Percentiles rank a stretch among this genome's conserved stretches.
Conservation (phyloP, 768 basidiomycete species). For the Sistotremastrum suecicum region DNA sequence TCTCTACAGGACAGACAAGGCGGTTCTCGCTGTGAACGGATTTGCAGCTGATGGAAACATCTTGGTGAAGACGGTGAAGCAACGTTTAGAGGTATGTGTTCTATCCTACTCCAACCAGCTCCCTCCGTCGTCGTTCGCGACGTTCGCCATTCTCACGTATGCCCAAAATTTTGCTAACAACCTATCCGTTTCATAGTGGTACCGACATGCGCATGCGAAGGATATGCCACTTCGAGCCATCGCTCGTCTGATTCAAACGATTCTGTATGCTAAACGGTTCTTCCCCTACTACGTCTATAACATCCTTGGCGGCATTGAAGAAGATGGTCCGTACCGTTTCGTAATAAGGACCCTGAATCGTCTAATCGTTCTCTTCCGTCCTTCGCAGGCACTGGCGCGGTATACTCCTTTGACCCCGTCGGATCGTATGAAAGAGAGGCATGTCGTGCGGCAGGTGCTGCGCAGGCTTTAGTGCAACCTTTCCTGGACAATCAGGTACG, state of each 20-base stretch:
- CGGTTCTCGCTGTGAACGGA: conserved; percentile 89
- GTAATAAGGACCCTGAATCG: no score
- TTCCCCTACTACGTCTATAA: conserved; percentile 99
- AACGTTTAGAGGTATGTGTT: conserved; percentile 75
- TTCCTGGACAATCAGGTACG: conserved; percentile 97
- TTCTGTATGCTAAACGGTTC: conserved; percentile 91
- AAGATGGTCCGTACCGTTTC: conserved; percentile 57
- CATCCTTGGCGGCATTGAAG: conserved; percentile 91
- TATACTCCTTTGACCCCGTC: conserved; percentile 99
- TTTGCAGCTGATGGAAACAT: conserved; percentile 96
- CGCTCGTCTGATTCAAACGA: conserved; percentile 95
- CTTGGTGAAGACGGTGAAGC: conserved; percentile 93
- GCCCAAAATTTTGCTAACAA: not conserved
- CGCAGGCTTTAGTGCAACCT: conserved; percentile 88
- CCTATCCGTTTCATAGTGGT: conserved; percentile 52
- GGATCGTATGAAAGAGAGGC: conserved; percentile 96
- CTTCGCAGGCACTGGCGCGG: conserved; percentile 72
- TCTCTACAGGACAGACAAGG: conserved; percentile 66
- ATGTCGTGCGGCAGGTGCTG: conserved; percentile 92
- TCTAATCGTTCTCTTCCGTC: conserved; percentile 5
- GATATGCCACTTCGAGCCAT: conserved; percentile 95
- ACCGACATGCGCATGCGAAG: conserved; percentile 91
- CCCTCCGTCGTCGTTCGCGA: not conserved
- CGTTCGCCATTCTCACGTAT: not conserved
- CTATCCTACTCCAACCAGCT: not conserved